These are phyloP conservation scores for Paspalum notatum DNA, from an alignment of 176 grass and related monocot species.

Conservation along the genomic window DNA sequence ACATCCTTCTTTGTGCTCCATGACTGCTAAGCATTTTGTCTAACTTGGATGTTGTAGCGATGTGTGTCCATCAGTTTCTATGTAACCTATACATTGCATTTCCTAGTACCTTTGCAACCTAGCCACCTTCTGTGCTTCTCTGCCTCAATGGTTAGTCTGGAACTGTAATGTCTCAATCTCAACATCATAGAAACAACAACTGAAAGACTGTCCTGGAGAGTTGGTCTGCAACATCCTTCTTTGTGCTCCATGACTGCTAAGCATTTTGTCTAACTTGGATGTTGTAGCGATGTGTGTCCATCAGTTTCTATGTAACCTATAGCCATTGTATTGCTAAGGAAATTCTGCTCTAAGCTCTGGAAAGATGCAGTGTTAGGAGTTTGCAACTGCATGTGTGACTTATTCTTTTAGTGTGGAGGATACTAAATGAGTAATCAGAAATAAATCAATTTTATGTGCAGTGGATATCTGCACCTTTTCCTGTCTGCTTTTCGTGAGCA, in stretches of 20 bases:
- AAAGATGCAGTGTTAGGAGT: background rate
- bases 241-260: background rate
- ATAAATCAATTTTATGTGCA: slow-evolving; percentile 15
- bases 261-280: background rate
- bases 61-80: background rate
- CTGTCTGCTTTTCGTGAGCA: slow-evolving; percentile 14
- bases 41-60: background rate
- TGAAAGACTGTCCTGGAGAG: background rate
- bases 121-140: background rate
- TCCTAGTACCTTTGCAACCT: slow-evolving; percentile 1
- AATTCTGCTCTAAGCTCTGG: background rate
- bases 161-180: slow-evolving; percentile 11
- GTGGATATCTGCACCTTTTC: slow-evolving; percentile 1
- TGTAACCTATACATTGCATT: background rate
- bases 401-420: background rate
- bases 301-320: background rate
- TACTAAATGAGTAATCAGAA: slow-evolving; percentile 5
- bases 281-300: background rate
- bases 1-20: background rate
- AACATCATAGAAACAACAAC: background rate
- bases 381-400: background rate
- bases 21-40: background rate
- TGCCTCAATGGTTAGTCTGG: background rate
- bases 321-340: background rate
- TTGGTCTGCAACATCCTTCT: background rate